Evolutionary conservation across 1,284 basidiomycete genomes (phyloP).

Genomic region (Cutaneotrichosporon curvatum): DNA sequence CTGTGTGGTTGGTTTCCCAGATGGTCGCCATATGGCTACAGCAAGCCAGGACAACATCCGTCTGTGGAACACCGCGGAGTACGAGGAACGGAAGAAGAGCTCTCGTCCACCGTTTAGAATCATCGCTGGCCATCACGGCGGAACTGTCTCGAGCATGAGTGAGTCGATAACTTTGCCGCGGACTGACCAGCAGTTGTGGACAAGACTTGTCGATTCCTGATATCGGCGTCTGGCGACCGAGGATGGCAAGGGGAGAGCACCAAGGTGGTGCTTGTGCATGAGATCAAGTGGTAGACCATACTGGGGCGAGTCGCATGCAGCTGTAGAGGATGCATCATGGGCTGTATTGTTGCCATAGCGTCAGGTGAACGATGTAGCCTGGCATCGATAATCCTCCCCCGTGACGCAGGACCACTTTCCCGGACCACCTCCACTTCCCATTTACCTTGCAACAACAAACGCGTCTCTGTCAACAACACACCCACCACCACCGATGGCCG

Average conservation of each 20-base stretch:
- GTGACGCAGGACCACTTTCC: too few species aligned
- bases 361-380: too few species aligned
- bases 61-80: constrained; percentile 83
- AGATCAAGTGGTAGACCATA: constrained; percentile 56
- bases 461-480: too few species aligned
- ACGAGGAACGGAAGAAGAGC: constrained; percentile 56
- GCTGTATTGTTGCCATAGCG: too few species aligned
- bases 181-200: constrained; percentile 63
- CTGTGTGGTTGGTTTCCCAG: constrained; percentile 82
- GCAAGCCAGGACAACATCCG: constrained; percentile 90
- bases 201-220: constrained; percentile 71
- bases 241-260: constrained; percentile 89
- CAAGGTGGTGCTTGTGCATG: constrained; percentile 79
- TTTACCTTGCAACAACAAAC: too few species aligned
- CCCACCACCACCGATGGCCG: too few species aligned
- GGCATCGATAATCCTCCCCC: too few species aligned
- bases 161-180: constrained; percentile 34
- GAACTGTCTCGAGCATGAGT: constrained; percentile 84
- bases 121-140: constrained; percentile 92
- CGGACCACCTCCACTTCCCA: too few species aligned
- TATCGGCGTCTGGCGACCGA: constrained; percentile 86
- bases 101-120: constrained; percentile 76
- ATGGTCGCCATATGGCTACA: constrained; percentile 79
- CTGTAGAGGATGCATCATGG: too few species aligned
- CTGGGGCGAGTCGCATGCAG: too few species aligned